Evolutionary conservation across 257 asterid genomes (phyloP), one percentile per base, ranked within the genome.

Genomic region (Paulownia fortunei): DNA sequence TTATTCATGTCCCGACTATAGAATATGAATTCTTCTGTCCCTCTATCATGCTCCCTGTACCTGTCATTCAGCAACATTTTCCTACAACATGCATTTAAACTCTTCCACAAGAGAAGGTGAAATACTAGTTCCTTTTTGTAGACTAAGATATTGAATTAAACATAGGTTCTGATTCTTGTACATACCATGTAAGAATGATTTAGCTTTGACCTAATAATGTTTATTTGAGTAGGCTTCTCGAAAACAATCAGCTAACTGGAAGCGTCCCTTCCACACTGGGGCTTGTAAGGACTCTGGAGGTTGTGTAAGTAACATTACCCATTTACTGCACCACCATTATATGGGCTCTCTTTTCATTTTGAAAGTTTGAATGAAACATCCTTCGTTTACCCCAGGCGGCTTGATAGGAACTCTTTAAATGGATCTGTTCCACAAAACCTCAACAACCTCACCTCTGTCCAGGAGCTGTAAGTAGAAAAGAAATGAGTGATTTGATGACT

Each of bases 361-460:
- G n/a, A 60, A 44, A n/a, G 60, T 59, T 72, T 62, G 42, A 73
- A 70, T 72, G 59, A 26, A 52, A 34, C 65, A 64, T 56, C n/a
- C 49, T 66, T 76, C 26, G 26, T 60, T 52, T 71, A 58, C 68
- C 16, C 76, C 88, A 94, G 98, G 19, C 92, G 98, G 55, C 92
- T 94, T 6, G 97, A 94, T 81, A 86, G 82, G 79, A 94, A 94
- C 76, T 81, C 78, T 11, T 44, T 94, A 16, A 82, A 58, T 27
- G 98, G 96, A 61, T 13, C 88, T 12, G 92, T 92, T 78, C 94
- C 96, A 4, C n/a, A 13, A 54, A 92, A 65, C 79, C 86, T 96
- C 86, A 87, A 69, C 86, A 89, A 81, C 10, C 98, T 96, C 84
- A 82, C 86, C n/a, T 5, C 30, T 36, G 80, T 91, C 84, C 88